phyloP scores from a whole-genome alignment of 1,284 basidiomycete species.

The Mrakiaceae sp. region DNA sequence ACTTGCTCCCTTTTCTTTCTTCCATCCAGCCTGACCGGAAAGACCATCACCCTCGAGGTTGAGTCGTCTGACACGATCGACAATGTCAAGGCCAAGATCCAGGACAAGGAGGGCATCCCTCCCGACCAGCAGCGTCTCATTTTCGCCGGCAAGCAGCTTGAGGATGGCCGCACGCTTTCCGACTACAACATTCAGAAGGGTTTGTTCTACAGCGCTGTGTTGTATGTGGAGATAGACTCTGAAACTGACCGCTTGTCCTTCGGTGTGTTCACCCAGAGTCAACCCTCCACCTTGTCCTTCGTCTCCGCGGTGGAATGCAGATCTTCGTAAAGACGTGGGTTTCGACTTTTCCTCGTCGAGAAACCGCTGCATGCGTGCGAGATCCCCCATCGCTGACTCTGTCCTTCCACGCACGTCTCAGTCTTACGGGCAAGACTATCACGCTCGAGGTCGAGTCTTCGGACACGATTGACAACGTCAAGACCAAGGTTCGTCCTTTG shows the following conservation, averaged over 20 bases:
- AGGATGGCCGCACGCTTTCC: conserved; percentile 38
- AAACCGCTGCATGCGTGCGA: no score
- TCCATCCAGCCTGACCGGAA: conserved; percentile 75
- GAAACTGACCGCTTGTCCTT: background rate
- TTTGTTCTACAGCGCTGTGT: background rate
- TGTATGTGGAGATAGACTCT: no score
- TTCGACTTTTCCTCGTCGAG: no score
- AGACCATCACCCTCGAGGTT: conserved; percentile 90
- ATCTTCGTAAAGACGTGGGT: conserved; percentile 32
- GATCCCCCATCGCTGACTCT: no score
- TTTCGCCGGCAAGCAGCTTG: conserved; percentile 67
- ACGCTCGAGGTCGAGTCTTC: conserved; percentile 78
- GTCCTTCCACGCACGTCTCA: no score
- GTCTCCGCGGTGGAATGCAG: conserved; percentile 35
- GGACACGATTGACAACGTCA: conserved; percentile 97
- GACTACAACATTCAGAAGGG: conserved; percentile 32
- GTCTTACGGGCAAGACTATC: conserved; percentile 94
- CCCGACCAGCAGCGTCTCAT: conserved; percentile 73
- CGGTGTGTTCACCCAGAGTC: conserved; percentile 19
- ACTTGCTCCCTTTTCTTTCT: conserved; percentile 23
- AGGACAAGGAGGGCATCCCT: conserved; percentile 52
- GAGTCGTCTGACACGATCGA: conserved; percentile 87
- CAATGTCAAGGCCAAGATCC: conserved; percentile 84
- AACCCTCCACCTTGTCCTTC: conserved; percentile 38
- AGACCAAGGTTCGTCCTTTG: conserved; percentile 48